These are phyloP conservation scores for Blastocystis hominis DNA, from an alignment of 352 stramenopile genomes.

Conservation along the genomic window DNA sequence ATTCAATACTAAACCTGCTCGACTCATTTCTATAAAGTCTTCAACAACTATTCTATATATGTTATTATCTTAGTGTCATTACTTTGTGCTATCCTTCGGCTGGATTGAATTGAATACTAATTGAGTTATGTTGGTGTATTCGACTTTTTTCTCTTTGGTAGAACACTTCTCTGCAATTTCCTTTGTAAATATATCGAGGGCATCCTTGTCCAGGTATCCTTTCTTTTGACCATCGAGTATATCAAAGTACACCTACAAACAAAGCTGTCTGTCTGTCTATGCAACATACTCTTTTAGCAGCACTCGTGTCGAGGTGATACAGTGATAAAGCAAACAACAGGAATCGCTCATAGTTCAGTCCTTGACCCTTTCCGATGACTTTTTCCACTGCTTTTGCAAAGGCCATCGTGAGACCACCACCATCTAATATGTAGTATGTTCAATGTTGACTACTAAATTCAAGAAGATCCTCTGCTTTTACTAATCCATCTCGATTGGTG, in stretches of 20 bases:
- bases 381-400: not conserved
- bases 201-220: not conserved
- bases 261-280: not conserved
- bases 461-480: not conserved
- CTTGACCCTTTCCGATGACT: not conserved
- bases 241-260: not conserved
- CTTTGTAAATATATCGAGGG: not conserved
- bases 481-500: not conserved
- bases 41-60: not conserved
- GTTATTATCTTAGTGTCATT: not conserved
- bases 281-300: not conserved
- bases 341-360: not conserved
- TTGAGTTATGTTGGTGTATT: not conserved
- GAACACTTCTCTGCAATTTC: not conserved
- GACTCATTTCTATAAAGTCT: not conserved
- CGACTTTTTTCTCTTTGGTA: not conserved
- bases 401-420: not conserved
- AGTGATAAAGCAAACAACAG: not conserved
- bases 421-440: not conserved
- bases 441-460: not conserved
- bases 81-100: not conserved
- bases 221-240: not conserved
- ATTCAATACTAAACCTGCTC: not conserved
- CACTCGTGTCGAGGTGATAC: not conserved
- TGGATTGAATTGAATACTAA: not conserved